A percentile compares a stretch with the other conserved stretches of the same genome.
These are phyloP conservation scores for Chaetomium strumarium DNA, from an alignment of 2,329 filamentous ascomycete genomes.

Conservation along the genomic window DNA sequence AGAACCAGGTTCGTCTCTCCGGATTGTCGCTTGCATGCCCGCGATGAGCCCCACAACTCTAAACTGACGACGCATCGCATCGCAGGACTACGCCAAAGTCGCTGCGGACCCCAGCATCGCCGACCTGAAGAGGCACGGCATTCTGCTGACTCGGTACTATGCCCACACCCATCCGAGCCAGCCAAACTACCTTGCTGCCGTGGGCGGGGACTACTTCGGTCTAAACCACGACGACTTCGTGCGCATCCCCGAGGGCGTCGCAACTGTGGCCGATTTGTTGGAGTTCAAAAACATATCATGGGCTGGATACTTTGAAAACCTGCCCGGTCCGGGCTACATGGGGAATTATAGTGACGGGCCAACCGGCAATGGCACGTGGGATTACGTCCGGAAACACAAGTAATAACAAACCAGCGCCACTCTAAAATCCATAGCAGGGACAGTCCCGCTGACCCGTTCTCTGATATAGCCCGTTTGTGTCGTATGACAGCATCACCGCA, in stretches of 20 bases:
- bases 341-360: conserved; percentile 34
- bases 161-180: conserved; percentile 42
- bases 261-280: conserved; percentile 41
- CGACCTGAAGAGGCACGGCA: conserved; percentile 38
- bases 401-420: conserved; percentile 20
- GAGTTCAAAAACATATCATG: conserved; percentile 37
- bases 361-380: conserved; percentile 30
- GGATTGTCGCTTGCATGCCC: neutral
- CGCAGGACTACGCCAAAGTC: conserved; percentile 40
- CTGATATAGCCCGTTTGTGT: conserved; percentile 34
- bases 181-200: conserved; percentile 43
- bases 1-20: conserved; percentile 35
- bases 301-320: conserved; percentile 42
- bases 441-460: neutral
- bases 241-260: conserved; percentile 39
- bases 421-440: neutral
- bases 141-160: conserved; percentile 40
- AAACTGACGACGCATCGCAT: neutral
- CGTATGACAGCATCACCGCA: conserved; percentile 36
- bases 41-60: neutral
- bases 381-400: conserved; percentile 41
- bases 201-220: conserved; percentile 44
- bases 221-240: conserved; percentile 41
- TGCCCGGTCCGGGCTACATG: conserved; percentile 43
- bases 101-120: conserved; percentile 35